These are phyloP conservation scores for Asclepias syriaca DNA, from an alignment of 257 asterid species.

Conservation along the genomic window DNA sequence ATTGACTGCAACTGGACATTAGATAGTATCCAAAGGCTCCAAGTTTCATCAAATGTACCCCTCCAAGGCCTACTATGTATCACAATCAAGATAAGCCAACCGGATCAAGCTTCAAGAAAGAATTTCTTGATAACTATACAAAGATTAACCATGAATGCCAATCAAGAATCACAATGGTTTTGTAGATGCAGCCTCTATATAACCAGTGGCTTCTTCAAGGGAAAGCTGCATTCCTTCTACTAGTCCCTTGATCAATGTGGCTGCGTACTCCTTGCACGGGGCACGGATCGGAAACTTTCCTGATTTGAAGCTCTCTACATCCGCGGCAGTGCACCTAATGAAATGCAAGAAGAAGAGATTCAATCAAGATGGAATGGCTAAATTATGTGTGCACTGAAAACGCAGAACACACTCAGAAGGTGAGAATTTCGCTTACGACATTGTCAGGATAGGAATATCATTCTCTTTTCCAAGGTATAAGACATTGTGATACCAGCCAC, in stretches of 20 bases:
- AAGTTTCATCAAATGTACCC: background rate
- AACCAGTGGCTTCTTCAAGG: conserved; percentile 60
- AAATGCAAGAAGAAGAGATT: conserved; percentile 8
- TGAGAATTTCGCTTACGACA: conserved; percentile 59
- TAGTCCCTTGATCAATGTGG: conserved; percentile 65
- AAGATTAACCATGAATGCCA: background rate
- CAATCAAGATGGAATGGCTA: background rate
- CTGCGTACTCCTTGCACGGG: conserved; percentile 62
- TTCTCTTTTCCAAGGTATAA: conserved; percentile 73
- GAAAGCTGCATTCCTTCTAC: conserved; percentile 78
- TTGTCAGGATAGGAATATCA: conserved; percentile 65
- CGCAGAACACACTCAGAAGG: background rate
- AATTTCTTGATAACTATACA: background rate
- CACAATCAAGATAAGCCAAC: background rate
- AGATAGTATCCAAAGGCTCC: background rate
- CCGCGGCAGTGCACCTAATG: conserved; percentile 70
- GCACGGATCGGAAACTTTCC: conserved; percentile 47
- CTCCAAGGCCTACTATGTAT: no score
- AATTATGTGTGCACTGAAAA: background rate
- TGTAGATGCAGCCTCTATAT: conserved; percentile 59
- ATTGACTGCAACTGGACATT: background rate
- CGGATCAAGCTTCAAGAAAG: background rate
- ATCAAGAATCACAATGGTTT: conserved; percentile 33
- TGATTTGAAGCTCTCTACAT: conserved; percentile 48
- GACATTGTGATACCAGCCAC: conserved; percentile 84